phyloP scores from a whole-genome alignment of 805 yeast species.

The Metschnikowia santaceciliae region DNA sequence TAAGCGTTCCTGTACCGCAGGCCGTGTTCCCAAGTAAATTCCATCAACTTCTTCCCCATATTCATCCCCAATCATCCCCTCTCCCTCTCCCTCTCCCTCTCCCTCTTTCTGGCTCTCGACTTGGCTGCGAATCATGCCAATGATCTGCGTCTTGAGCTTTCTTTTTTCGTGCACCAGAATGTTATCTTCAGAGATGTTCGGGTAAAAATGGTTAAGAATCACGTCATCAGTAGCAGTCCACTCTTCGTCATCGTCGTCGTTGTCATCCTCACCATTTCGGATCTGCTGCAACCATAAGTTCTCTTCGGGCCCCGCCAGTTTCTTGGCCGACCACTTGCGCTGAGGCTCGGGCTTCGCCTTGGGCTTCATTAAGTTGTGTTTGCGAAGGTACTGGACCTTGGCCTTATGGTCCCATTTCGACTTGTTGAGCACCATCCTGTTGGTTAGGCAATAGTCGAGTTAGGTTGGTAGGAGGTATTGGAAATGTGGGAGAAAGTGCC shows the following conservation, averaged over 20 bases:
- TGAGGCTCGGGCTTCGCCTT: slow-evolving; percentile 9
- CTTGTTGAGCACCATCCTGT: slow-evolving; percentile 38
- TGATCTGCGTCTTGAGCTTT: slow-evolving; percentile 34
- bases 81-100: no score
- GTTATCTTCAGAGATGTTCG: slow-evolving; percentile 32
- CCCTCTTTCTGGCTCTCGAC: neutral
- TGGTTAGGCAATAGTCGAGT: no score
- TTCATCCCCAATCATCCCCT: no score
- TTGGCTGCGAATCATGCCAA: slow-evolving; percentile 18
- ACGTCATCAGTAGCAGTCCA: slow-evolving; percentile 43
- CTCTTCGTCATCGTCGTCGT: slow-evolving; percentile 28
- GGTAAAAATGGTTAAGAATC: slow-evolving; percentile 37
- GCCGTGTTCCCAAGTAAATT: slow-evolving; percentile 32
- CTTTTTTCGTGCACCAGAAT: slow-evolving; percentile 32
- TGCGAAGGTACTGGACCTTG: slow-evolving; percentile 33
- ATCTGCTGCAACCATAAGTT: slow-evolving; percentile 10
- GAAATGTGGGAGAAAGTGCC: no score
- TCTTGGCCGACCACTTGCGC: slow-evolving; percentile 32
- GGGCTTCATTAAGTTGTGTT: slow-evolving; percentile 33
- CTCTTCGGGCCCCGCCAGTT: slow-evolving; percentile 9
- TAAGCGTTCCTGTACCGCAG: neutral
- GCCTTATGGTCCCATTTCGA: slow-evolving; percentile 45
- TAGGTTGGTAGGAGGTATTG: no score
- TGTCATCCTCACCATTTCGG: slow-evolving; percentile 3
- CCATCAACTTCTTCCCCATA: slow-evolving; percentile 22